Base-by-base conservation (phyloP, 2,329 filamentous ascomycete species). In the Phaeosphaeriaceae sp. region DNA sequence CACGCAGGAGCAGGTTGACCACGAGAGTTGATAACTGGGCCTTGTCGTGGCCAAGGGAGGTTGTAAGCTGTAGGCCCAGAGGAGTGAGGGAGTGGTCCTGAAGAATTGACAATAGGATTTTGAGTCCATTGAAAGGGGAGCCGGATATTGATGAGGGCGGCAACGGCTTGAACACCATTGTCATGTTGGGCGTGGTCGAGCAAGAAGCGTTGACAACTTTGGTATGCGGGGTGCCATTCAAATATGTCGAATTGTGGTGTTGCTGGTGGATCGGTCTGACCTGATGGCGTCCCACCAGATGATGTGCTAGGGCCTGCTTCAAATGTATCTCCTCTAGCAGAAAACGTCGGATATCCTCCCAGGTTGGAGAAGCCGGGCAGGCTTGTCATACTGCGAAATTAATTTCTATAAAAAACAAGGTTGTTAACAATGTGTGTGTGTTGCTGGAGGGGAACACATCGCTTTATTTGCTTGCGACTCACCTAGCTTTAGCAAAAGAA, bases 221-320 rank as follows among this genome's bases (percentile, higher is more conserved):
- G 88, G 72, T 95, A 96, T 51, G 89, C 88, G 8, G 90, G 89
- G 71, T 96, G 89, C 94, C 94, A 97, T 52, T 92, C 89, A 70
- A 97, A 88, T 57, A 97, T 89, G 73, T 93, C 89, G 74, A 92
- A 85, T 54, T 79, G 76, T 5, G 68, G 66, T 33, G 61, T 48
- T 21, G 59, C 50, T 15, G 63, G 45, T 15, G 58, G 35, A 34
- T 54, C 32, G 26, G 32, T 61, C 38, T 56, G 61, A n/a, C 47
- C 54, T 9, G 63, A 59, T 2, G 60, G 62, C 15, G 66, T 67
- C 12, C 50, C 58, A 15, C 59, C 66, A 1, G 66, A 63, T 7
- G 59, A 63, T 15, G 61, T 58, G 46, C 56, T 61, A 20, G 52
- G 50, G 21, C 52, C 64, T 37, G 50, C 64, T 34, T 63, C 48